Base-by-base conservation (phyloP, 352 stramenopile genomes). In the Aphanomyces euteiches region DNA sequence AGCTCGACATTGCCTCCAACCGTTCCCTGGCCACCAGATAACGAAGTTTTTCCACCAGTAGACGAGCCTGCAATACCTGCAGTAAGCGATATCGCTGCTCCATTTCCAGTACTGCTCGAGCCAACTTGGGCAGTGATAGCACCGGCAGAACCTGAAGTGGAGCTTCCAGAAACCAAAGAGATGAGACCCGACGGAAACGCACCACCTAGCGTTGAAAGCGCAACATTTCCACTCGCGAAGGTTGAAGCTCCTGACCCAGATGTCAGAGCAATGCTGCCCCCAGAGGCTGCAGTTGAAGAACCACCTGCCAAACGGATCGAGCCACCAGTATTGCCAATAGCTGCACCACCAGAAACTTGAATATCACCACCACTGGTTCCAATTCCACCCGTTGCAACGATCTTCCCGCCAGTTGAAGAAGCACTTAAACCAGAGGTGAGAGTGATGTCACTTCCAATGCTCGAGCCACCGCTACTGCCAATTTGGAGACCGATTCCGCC, bases 61-160 rank as follows among this genome's bases (percentile, higher is more conserved):
- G 63, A 57, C 6, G 67, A 67, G n/a, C 61, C 76, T 67, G 67
- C 78, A 56, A 81, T 57, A 47, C 80, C 80, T 63, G 76, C 76
- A 17, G 72, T 74, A n/a, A 87, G 54, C 5, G 78, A 75, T 38
- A 70, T 37, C 21, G n/a, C 34, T 38, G 47, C 64, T 37, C 64
- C 48, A n/a, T 12, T 17, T 10, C 37, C 57, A 12, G 64, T 43
- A n/a, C 39, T 70, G 17, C 64, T 70, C 50, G 36, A 59, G 17
- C 63, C 63, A 38, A 3, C 41, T 19, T 19, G 10, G 10, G 41
- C 63, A 7, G 38, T 47, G 41, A 69, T 69, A 8, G 40, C 34
- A 28, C 63, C 63, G 17, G 63, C 63, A 15, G 63, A 5, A 47
- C 45, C 45, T n/a, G 15, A n/a, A 6, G 47, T 50, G 15, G 63